Evolutionary conservation across 345 rosid genomes (phyloP), one percentile per base, ranked within the genome.

Genomic region (Adansonia digitata): DNA sequence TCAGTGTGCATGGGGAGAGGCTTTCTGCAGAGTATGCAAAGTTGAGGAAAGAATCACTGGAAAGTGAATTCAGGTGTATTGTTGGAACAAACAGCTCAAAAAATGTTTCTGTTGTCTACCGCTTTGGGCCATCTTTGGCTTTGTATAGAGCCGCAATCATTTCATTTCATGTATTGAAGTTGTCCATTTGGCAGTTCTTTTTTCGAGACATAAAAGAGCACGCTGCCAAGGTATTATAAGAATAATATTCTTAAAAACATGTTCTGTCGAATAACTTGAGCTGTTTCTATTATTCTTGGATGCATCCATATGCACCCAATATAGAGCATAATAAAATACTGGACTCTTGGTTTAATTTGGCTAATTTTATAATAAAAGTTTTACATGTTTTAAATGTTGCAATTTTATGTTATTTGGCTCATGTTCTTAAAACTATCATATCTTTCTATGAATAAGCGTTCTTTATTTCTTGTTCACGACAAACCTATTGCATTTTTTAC

Each of bases 41-140:
- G 80, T 75, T 86, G 86, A 88, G 98, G 84, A 93, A 89, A 89
- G 97, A 95, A 81, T 93, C 97, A n/a, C 88, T 95, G 55, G 99
- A 93, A 84, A 90, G 88, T 69, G 91, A 95, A 85, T 93, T 93
- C 79, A 92, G 94, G 56, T 85, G 80, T 51, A 88, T 88, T 69
- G 91, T 91, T 66, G 96, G 92, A 81, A 79, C 80, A 15, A 79
- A 86, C 77, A 86, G 90, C 81, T 86, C 97, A 67, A 86, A 85
- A 81, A 82, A 88, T 72, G 81, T 81, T 37, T 91, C 97, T 22
- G 73, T 82, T 59, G 77, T 85, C 26, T 91, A 87, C 73, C 88
- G 85, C 27, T 89, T 93, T 63, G 94, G 97, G 62, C 98, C 97
- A 0, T 89, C 91, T 79, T 84, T 93, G 82, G 98, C 97, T 13